phyloP scores from a whole-genome alignment of 805 yeast genomes.

The Wickerhamomyces queroliae region DNA sequence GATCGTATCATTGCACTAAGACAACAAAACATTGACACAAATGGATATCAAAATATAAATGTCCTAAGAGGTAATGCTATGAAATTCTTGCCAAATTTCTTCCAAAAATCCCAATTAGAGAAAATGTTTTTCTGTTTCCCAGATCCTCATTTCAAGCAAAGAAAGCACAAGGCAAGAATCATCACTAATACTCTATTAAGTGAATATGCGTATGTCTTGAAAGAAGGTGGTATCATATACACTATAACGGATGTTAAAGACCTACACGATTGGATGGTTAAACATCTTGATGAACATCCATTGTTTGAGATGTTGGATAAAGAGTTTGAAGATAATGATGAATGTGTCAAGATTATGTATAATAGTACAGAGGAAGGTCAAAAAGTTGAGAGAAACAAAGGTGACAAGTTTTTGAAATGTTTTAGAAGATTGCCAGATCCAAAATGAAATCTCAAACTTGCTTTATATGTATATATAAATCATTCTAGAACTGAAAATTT shows the following conservation, averaged over 20 bases:
- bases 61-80: conserved; percentile 94
- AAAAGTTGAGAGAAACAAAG: conserved; percentile 88
- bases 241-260: conserved; percentile 96
- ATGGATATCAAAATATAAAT: conserved; percentile 72
- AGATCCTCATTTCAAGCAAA: conserved; percentile 97
- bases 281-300: conserved; percentile 87
- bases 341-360: conserved; percentile 82
- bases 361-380: conserved; percentile 97
- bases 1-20: conserved; percentile 91
- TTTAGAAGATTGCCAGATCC: conserved; percentile 69
- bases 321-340: conserved; percentile 77
- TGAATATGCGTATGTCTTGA: conserved; percentile 88
- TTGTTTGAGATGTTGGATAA: conserved; percentile 72
- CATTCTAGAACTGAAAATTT: no score
- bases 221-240: conserved; percentile 82
- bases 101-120: conserved; percentile 70
- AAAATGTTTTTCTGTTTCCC: conserved; percentile 98
- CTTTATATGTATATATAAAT: no score
- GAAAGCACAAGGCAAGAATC: conserved; percentile 96
- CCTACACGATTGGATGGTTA: conserved; percentile 93
- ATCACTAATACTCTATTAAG: conserved; percentile 82
- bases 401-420: conserved; percentile 85
- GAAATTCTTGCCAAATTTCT: conserved; percentile 95
- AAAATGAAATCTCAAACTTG: no score
- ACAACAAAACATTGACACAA: conserved; percentile 28